Percentiles rank a stretch among this genome's conserved stretches.
Conservation (phyloP, 2,329 filamentous ascomycete species). For the Oidium heveae region DNA sequence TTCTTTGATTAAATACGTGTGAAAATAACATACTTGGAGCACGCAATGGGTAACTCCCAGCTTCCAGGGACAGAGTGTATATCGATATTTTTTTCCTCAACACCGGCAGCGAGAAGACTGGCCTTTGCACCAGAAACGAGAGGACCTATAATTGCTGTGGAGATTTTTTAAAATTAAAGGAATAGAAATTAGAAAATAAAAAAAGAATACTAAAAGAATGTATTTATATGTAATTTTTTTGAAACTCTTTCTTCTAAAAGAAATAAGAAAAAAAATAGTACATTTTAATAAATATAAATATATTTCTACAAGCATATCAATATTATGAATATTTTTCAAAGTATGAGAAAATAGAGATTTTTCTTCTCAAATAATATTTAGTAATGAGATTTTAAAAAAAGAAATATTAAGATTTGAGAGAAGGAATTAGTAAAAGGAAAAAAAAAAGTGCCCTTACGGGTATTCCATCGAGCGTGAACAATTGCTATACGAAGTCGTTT, state of each 20-base stretch:
- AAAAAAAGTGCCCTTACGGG: conserved; percentile 5
- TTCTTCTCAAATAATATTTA: too few relatives aligned
- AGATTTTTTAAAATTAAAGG: too few relatives aligned
- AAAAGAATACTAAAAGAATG: not conserved
- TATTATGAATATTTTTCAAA: too few relatives aligned
- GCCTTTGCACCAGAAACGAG: conserved; percentile 61
- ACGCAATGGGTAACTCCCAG: conserved; percentile 82
- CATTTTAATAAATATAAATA: too few relatives aligned
- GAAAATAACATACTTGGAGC: conserved; percentile 19
- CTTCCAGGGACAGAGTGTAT: conserved; percentile 76
- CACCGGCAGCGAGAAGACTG: conserved; percentile 52
- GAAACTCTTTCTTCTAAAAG: not conserved
- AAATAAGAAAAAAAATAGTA: too few relatives aligned
- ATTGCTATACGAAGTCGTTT: conserved; percentile 71
- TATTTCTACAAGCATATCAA: too few relatives aligned
- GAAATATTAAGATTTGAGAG: not conserved
- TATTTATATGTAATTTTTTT: not conserved
- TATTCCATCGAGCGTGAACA: conserved; percentile 89
- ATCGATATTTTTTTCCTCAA: conserved; percentile 69
- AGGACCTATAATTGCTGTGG: conserved; percentile 50
- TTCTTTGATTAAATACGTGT: too few relatives aligned
- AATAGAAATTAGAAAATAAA: conserved; percentile 6
- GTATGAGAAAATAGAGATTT: too few relatives aligned
- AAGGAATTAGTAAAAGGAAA: not conserved
- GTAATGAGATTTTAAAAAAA: not conserved